Percentiles rank a stretch among this genome's conserved stretches.
Evolutionary conservation across 352 stramenopile species (phyloP).

Genomic region (Thraustochytrium sp.): DNA sequence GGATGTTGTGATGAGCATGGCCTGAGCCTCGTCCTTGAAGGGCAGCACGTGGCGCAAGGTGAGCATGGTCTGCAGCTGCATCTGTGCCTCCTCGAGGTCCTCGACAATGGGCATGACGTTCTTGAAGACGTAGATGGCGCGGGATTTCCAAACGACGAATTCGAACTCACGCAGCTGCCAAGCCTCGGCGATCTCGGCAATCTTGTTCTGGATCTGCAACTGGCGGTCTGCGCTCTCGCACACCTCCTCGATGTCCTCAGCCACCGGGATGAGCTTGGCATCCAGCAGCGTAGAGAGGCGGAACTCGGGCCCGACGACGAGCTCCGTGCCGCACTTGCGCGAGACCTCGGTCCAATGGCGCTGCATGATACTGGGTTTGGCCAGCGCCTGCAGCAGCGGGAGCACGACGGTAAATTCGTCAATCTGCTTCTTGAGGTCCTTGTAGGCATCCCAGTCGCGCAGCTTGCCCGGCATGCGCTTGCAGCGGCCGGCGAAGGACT

Average conservation of each 20-base stretch:
- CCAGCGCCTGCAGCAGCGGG: constrained; percentile 89
- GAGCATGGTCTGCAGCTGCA: constrained; percentile 96
- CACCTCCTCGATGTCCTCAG: constrained; percentile 93
- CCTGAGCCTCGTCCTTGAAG: constrained; percentile 90
- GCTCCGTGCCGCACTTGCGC: constrained; percentile 80
- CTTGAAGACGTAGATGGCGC: constrained; percentile 90
- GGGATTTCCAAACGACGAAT: constrained; percentile 71
- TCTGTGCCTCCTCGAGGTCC: constrained; percentile 93
- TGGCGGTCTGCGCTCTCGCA: constrained; percentile 95
- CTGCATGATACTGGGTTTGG: constrained; percentile 88
- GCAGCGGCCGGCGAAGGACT: constrained; percentile 85
- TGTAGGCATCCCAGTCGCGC: constrained; percentile 93
- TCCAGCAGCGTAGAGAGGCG: constrained; percentile 90
- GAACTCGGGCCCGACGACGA: constrained; percentile 87
- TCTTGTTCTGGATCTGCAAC: constrained; percentile 89
- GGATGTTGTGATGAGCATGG: constrained; percentile 84
- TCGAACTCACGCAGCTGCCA: constrained; percentile 89
- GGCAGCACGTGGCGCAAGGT: constrained; percentile 92
- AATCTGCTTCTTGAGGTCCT: constrained; percentile 90
- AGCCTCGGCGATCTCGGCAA: constrained; percentile 84
- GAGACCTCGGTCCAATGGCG: constrained; percentile 95
- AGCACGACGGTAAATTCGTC: constrained; percentile 95
- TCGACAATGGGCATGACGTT: constrained; percentile 89
- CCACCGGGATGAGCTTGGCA: constrained; percentile 75
- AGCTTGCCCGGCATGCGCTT: constrained; percentile 95